Evolutionary conservation across 2,329 filamentous ascomycete genomes (phyloP), one percentile per base, ranked within the genome.

Genomic region (Ophiosphaerella narmari): DNA sequence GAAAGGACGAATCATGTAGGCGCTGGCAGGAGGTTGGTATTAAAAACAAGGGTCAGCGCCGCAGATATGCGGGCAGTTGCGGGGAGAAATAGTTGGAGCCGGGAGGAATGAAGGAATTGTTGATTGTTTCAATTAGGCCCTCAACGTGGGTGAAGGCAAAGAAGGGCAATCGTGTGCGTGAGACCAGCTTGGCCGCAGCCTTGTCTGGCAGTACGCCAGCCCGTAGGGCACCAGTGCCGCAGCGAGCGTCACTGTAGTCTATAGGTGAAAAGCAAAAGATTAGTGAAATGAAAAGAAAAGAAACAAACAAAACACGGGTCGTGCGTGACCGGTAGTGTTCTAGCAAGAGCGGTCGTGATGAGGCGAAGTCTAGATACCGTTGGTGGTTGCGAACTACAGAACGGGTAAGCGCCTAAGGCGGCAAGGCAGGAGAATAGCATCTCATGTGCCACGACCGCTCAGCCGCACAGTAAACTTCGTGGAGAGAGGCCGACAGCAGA

Each of bases 121-220:
- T 49, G 49, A 48, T 43, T 47, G 24, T 49, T 40, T 23, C 24
- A 44, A 47, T 14, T 24, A 39, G 26, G 23, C 13, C 33, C 26
- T 6, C 35, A 48, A 46, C 14, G 40, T 36, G 34, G 29, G 45
- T 47, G 43, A 48, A 39, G 31, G 38, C 46, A 40, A 55, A 43
- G 36, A 33, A 50, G 42, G 42, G 39, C 38, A 46, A 43, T 21
- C 24, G 42, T 31, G 38, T 46, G 35, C 37, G 44, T 26, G 16
- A 32, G 35, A 23, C 32, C 43, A 50, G 48, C 47, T 48, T 38
- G 31, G 43, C 38, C 50, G 44, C 48, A 55, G 59, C 57, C 57
- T 57, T 38, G 57, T 45, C 39, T 46, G 31, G 51, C 38, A 43
- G 41, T 45, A 38, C 38, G 39, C 46, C 48, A 42, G 18, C 31